phyloP scores from a whole-genome alignment of 495 filamentous ascomycete species.

The Neurospora tetraspora region DNA sequence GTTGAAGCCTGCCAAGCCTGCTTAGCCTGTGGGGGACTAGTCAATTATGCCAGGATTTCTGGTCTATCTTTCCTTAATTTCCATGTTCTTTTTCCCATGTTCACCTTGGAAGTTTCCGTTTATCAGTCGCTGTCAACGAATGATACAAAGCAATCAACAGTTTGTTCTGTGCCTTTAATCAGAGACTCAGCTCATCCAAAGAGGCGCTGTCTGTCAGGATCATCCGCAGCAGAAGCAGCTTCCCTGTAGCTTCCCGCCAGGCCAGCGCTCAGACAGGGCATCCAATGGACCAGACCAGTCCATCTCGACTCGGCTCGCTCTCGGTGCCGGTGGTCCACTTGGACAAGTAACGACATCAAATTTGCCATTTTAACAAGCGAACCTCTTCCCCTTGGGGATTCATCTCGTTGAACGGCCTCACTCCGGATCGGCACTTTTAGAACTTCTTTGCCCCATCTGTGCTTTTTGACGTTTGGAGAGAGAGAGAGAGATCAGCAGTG shows the following conservation, averaged over 20 bases:
- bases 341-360: background rate
- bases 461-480: too few species aligned
- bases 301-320: background rate
- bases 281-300: background rate
- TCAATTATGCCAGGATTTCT: background rate
- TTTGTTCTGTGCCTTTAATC: too few species aligned
- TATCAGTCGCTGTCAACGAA: background rate
- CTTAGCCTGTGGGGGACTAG: background rate
- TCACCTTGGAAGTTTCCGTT: background rate
- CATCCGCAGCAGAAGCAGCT: background rate
- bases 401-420: background rate
- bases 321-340: background rate
- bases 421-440: background rate
- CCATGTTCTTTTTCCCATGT: background rate
- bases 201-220: background rate
- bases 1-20: constrained; percentile 10
- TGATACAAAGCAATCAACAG: too few species aligned
- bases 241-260: background rate
- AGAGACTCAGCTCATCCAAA: background rate
- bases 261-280: background rate
- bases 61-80: background rate
- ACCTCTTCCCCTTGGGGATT: background rate
- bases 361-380: background rate
- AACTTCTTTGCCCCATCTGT: background rate
- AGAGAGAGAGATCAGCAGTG: background rate